phyloP scores from a whole-genome alignment of 1,284 basidiomycete species.

The Trametes pubescens region DNA sequence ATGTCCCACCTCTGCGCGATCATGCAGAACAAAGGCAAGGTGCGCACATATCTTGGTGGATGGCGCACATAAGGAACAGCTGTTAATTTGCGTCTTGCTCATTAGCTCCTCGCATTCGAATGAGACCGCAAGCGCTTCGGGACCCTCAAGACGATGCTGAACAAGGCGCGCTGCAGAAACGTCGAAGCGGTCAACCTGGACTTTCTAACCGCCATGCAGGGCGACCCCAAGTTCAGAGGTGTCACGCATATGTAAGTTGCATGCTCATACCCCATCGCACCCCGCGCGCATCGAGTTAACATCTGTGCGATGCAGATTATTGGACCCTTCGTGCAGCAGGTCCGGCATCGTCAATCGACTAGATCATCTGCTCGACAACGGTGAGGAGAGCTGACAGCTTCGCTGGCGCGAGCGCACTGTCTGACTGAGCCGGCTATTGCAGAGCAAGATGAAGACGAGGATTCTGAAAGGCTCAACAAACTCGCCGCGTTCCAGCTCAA shows the following conservation, averaged over 20 bases:
- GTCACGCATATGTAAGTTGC: conserved; percentile 83
- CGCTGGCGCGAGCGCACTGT: neutral
- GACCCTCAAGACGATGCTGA: conserved; percentile 86
- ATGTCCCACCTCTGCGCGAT: conserved; percentile 93
- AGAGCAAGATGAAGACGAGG: conserved; percentile 39
- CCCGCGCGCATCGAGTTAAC: conserved; percentile 20
- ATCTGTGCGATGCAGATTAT: conserved; percentile 57
- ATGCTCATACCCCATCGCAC: conserved; percentile 33
- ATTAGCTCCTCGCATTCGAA: conserved; percentile 87
- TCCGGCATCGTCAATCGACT: conserved; percentile 92
- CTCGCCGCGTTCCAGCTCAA: conserved; percentile 89
- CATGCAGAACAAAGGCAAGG: conserved; percentile 84
- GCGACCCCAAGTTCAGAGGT: conserved; percentile 62
- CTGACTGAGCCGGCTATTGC: neutral
- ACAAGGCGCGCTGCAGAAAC: conserved; percentile 82
- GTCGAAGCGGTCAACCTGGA: conserved; percentile 77
- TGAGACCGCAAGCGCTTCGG: conserved; percentile 80
- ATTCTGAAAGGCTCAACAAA: conserved; percentile 76
- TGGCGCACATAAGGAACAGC: neutral
- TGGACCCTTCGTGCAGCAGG: conserved; percentile 95
- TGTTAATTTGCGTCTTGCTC: neutral
- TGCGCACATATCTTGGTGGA: conserved; percentile 37
- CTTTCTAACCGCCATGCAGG: conserved; percentile 80
- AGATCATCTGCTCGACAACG: conserved; percentile 82
- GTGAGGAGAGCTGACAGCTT: conserved; percentile 43